Evolutionary conservation across 2,329 filamentous ascomycete genomes (phyloP).

Genomic region (Colletotrichum sp.): DNA sequence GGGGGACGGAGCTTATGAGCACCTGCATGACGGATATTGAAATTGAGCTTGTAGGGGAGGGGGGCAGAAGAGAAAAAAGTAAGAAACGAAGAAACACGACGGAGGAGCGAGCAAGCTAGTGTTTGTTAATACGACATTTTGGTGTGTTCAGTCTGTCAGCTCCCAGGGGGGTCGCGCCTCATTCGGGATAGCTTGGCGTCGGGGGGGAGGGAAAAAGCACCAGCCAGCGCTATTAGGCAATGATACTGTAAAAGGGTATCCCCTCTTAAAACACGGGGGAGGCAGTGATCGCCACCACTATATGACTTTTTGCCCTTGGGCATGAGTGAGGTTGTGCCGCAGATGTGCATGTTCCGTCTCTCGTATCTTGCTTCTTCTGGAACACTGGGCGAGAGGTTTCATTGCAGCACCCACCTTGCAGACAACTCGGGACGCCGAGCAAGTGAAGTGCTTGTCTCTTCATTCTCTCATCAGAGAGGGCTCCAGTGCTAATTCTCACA

Average conservation of each 20-base stretch:
- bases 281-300: not conserved
- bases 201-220: not conserved
- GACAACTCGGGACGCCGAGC: not conserved
- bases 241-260: not conserved
- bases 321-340: not conserved
- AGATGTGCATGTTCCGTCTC: not conserved
- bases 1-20: not conserved
- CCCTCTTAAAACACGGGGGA: not conserved
- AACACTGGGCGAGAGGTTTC: not conserved
- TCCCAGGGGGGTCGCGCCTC: not conserved
- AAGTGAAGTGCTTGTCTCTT: not conserved
- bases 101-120: not conserved
- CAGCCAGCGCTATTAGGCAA: not conserved
- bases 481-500: not conserved
- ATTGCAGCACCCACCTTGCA: not conserved
- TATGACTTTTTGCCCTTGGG: not conserved
- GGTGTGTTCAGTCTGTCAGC: not conserved
- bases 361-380: not conserved
- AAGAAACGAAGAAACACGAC: not conserved
- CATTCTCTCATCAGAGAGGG: not conserved
- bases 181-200: not conserved
- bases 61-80: not conserved
- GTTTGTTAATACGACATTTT: not conserved
- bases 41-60: not conserved
- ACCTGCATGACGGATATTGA: not conserved